Percentiles rank a stretch among this genome's conserved stretches.
Evolutionary conservation across 768 basidiomycete genomes (phyloP).

Genomic region (Serendipita indica): DNA sequence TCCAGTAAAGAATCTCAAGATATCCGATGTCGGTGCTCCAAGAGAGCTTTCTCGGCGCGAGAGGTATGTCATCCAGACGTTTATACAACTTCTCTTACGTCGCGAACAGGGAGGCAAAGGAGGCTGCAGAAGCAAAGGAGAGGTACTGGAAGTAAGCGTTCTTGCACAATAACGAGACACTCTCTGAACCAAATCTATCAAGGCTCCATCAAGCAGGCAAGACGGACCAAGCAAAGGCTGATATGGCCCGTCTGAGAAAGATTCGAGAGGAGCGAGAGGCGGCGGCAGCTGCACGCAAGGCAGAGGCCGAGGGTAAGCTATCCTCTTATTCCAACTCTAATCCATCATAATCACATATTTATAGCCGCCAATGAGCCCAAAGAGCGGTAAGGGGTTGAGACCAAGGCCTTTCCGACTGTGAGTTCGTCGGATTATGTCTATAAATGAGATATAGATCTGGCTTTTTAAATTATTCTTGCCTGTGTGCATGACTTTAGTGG

Average conservation of each 20-base stretch:
- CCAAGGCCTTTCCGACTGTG: too few relatives aligned
- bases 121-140: slow-evolving; percentile 80
- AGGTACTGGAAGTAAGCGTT: slow-evolving; percentile 62
- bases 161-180: not conserved
- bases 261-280: slow-evolving; percentile 79
- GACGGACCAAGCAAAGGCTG: slow-evolving; percentile 80
- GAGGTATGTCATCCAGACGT: slow-evolving; percentile 28
- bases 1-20: slow-evolving; percentile 55
- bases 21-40: slow-evolving; percentile 55
- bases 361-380: too few relatives aligned
- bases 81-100: not conserved
- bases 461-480: too few relatives aligned
- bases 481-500: too few relatives aligned
- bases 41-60: slow-evolving; percentile 50
- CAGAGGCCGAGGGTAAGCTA: slow-evolving; percentile 75
- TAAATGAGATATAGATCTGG: too few relatives aligned
- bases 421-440: too few relatives aligned
- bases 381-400: too few relatives aligned
- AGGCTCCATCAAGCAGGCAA: slow-evolving; percentile 67
- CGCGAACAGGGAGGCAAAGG: slow-evolving; percentile 62
- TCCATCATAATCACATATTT: not conserved
- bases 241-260: slow-evolving; percentile 73
- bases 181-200: slow-evolving; percentile 7
- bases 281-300: slow-evolving; percentile 75
- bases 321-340: slow-evolving; percentile 6